phyloP scores from a whole-genome alignment of 2,329 filamentous ascomycete genomes.

The Paecilomyces sp. region DNA sequence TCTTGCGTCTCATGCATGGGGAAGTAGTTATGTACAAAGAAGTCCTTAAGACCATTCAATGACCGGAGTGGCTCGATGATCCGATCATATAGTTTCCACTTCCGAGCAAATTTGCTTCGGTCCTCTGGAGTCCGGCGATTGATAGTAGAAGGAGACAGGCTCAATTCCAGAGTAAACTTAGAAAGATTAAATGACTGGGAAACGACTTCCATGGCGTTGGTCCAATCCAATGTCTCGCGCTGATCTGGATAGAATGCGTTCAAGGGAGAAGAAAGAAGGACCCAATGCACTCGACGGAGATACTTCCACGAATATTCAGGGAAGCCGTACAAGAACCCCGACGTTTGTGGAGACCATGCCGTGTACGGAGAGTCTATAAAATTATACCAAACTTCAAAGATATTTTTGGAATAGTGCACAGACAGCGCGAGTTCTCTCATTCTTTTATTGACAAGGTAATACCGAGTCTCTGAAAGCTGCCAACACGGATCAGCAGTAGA shows the following conservation, averaged over 20 bases:
- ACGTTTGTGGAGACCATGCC: neutral
- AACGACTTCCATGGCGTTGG: neutral
- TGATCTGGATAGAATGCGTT: neutral
- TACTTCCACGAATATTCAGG: neutral
- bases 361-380: neutral
- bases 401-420: neutral
- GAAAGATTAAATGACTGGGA: neutral
- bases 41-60: neutral
- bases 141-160: neutral
- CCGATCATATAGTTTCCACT: neutral
- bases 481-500: neutral
- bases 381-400: neutral
- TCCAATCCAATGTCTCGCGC: neutral
- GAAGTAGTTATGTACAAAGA: neutral
- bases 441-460: neutral
- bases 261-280: neutral
- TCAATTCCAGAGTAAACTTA: neutral
- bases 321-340: neutral
- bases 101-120: neutral
- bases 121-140: neutral
- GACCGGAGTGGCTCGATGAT: neutral
- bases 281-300: neutral
- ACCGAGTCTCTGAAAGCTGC: neutral
- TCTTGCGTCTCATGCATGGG: neutral
- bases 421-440: neutral